Evolutionary conservation across 1,284 basidiomycete genomes (phyloP), one percentile per base, ranked within the genome.

Genomic region (Cystobasidium slooffiae): DNA sequence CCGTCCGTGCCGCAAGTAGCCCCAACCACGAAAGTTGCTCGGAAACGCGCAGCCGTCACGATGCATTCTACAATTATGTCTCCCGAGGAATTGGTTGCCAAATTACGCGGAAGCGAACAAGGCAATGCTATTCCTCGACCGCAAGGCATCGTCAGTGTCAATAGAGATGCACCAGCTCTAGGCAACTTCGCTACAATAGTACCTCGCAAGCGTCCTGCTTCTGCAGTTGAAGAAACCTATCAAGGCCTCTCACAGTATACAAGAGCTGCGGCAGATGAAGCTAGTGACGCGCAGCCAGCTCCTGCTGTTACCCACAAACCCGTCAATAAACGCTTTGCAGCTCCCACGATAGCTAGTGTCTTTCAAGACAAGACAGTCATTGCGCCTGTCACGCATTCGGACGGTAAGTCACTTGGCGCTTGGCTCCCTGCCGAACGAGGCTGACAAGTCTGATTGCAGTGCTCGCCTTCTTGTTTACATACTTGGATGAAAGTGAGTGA

Each of bases 401-500:
- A 51, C 37, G 58, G 67, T 69, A 39, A 46, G 67, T n/a, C n/a
- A n/a, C n/a, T n/a, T n/a, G n/a, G n/a, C n/a, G n/a, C n/a, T n/a
- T n/a, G n/a, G n/a, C n/a, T n/a, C n/a, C n/a, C n/a, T n/a, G n/a
- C n/a, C n/a, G n/a, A n/a, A n/a, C n/a, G n/a, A n/a, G n/a, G n/a
- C n/a, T 24, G 16, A 67, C 47, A 22, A 43, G 52, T 18, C 22
- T 8, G 4, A 20, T 20, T 5, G 10, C 53, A 69, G 67, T 49
- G 24, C 44, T 69, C 20, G 55, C 67, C 16, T 69, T 69, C 56
- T n/a, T 16, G 9, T 69, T 69, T 37, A 49, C 56, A 3, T 69
- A 69, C 43, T 14, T 69, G 18, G 67, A 69, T 22, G 67, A 44
- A 44, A 51, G 67, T 69, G 41, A 47, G 67, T 51, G 10, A 37